Base-by-base conservation (phyloP, 805 yeast species). In the Kodamaea sagamina region DNA sequence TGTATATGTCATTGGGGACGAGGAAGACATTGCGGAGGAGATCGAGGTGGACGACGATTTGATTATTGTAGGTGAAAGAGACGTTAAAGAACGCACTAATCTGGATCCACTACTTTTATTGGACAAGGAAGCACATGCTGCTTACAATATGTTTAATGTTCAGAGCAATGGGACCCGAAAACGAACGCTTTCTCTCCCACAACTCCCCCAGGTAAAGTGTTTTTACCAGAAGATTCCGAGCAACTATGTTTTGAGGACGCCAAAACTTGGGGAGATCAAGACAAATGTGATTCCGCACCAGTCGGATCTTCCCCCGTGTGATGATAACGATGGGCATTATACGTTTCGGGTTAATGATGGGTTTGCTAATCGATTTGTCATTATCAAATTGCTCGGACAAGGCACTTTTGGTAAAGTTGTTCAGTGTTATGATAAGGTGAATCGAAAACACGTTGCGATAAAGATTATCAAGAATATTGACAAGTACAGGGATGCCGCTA, bases 361-460 rank as follows among this genome's bases (percentile, higher is more conserved):
- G 2, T 84, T 86, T 61, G 88, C 95, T n/a, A 81, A 85, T 56
- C 65, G 96, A 36, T 90, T 85, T 61, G 66, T 75, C 13, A 84
- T 90, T 9, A 64, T 77, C 25, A 74, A 79, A 45, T 67, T 89
- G 25, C 68, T 93, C 43, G 97, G 97, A 27, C 96, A 89, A 56
- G 97, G 97, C 10, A 89, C 97, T 0, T 89, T 88, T 68, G 96
- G 96, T 10, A 89, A 86, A 57, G 97, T 89, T 5, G 84, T 86
- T 29, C 81, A 84, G 45, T 93, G 95, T n/a, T 75, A 74, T 51
- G 98, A 93, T 59, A 69, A 74, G 41, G 65, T 72, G 13, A 72
- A 78, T 35, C 69, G 79, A 21, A 71, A 75, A 41, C 72, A 73
- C 46, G 93, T 89, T 35, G 99, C 99, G 1, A 85, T 93, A 47